Conservation (phyloP, 1,139 yeast species). For the Diutina ranongensis region DNA sequence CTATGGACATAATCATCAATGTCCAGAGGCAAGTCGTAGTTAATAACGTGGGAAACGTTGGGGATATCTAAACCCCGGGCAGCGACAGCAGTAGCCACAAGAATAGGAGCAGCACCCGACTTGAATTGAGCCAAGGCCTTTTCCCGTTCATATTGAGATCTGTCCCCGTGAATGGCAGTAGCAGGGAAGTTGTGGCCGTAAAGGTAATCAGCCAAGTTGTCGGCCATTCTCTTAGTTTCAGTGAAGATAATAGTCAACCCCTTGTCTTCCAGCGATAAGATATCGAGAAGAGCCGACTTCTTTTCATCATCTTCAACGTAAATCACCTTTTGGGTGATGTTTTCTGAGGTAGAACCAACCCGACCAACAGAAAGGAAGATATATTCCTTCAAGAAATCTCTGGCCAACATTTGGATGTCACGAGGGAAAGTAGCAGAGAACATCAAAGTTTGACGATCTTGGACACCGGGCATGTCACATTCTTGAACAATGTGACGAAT, state of each 20-base stretch:
- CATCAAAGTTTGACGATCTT: constrained; percentile 92
- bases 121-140: constrained; percentile 87
- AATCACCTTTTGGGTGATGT: constrained; percentile 87
- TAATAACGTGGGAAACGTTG: constrained; percentile 93
- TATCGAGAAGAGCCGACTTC: constrained; percentile 83
- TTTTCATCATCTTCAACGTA: constrained; percentile 95
- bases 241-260: constrained; percentile 91
- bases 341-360: constrained; percentile 87
- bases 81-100: constrained; percentile 98
- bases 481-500: constrained; percentile 96
- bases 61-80: constrained; percentile 99
- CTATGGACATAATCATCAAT: constrained; percentile 98
- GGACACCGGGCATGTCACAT: constrained; percentile 36
- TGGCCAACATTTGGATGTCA: constrained; percentile 93
- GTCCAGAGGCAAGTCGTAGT: constrained; percentile 93
- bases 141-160: constrained; percentile 97
- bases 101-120: constrained; percentile 76
- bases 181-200: constrained; percentile 89
- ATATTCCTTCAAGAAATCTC: constrained; percentile 93
- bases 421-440: constrained; percentile 98
- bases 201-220: constrained; percentile 84
- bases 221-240: constrained; percentile 98
- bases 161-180: constrained; percentile 97
- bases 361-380: constrained; percentile 58
- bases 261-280: constrained; percentile 60